A percentile compares a stretch with the other conserved stretches of the same genome.
Conservation (phyloP, 768 basidiomycete genomes). For the Russula virescens region DNA sequence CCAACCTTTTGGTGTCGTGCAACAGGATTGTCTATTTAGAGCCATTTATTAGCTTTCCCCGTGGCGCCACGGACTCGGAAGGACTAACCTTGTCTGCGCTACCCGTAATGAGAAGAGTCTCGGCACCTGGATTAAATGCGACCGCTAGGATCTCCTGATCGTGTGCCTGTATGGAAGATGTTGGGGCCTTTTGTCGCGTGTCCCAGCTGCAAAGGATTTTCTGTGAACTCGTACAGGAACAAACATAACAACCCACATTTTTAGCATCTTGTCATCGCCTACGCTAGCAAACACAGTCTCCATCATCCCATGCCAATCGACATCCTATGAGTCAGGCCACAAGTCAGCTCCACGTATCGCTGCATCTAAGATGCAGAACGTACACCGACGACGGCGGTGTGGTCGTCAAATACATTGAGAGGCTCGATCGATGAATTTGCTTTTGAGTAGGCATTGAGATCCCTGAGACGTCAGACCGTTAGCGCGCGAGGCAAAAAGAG, state of each 20-base stretch:
- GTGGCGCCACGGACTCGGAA: neutral
- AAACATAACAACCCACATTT: slow-evolving; percentile 58
- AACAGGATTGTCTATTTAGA: slow-evolving; percentile 68
- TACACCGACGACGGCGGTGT: slow-evolving; percentile 89
- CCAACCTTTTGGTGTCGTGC: slow-evolving; percentile 77
- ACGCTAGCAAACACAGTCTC: slow-evolving; percentile 90
- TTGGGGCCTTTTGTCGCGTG: slow-evolving; percentile 65
- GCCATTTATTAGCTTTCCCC: neutral
- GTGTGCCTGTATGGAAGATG: slow-evolving; percentile 76
- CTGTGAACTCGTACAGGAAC: slow-evolving; percentile 5
- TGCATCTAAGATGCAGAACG: slow-evolving; percentile 29
- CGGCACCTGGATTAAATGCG: slow-evolving; percentile 78
- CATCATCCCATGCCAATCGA: slow-evolving; percentile 86
- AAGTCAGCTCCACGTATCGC: neutral
- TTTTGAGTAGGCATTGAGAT: slow-evolving; percentile 84
- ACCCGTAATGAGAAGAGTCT: slow-evolving; percentile 80
- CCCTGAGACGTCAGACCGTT: slow-evolving; percentile 48
- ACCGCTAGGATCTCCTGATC: slow-evolving; percentile 88
- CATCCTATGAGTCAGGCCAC: slow-evolving; percentile 64
- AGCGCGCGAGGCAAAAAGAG: neutral
- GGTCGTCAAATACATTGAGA: slow-evolving; percentile 75
- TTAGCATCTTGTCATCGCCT: slow-evolving; percentile 90
- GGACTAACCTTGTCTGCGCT: slow-evolving; percentile 87
- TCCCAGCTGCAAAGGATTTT: slow-evolving; percentile 70
- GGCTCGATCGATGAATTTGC: slow-evolving; percentile 78